Conservation (phyloP, 1,284 basidiomycete species). For the Coniferiporia weirii region DNA sequence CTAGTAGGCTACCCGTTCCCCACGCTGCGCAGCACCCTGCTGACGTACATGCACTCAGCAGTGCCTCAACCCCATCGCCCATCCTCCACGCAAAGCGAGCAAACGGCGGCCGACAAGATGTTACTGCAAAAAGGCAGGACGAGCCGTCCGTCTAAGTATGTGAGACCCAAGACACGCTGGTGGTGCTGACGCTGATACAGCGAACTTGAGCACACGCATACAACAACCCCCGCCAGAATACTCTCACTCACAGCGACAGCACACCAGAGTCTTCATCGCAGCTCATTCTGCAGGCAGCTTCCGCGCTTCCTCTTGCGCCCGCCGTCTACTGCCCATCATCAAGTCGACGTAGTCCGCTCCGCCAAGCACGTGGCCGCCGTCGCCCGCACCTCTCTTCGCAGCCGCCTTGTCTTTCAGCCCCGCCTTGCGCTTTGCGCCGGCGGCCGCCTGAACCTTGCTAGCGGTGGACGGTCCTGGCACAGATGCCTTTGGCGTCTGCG, state of each 20-base stretch:
- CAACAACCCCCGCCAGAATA: not conserved
- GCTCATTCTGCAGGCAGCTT: constrained; percentile 38
- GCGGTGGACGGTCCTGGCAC: constrained; percentile 23
- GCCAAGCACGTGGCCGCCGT: constrained; percentile 50
- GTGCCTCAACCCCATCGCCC: no score
- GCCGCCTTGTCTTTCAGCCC: constrained; percentile 40
- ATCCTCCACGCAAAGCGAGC: no score
- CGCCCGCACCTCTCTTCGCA: constrained; percentile 17
- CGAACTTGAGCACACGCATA: no score
- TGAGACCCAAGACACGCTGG: no score
- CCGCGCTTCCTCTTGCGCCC: constrained; percentile 55
- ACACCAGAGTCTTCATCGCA: no score
- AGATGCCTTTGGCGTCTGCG: constrained; percentile 12
- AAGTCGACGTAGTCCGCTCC: constrained; percentile 71
- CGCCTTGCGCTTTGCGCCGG: constrained; percentile 27
- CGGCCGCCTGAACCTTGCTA: constrained; percentile 21
- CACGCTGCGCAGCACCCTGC: no score
- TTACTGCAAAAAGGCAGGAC: no score
- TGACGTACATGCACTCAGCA: no score
- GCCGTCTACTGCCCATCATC: constrained; percentile 63
- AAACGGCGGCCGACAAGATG: no score
- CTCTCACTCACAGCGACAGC: not conserved
- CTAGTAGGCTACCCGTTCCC: no score
- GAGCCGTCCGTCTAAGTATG: no score
- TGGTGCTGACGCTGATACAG: no score